Evolutionary conservation across 495 filamentous ascomycete genomes (phyloP).

Genomic region (Barbatosphaeria neglecta): DNA sequence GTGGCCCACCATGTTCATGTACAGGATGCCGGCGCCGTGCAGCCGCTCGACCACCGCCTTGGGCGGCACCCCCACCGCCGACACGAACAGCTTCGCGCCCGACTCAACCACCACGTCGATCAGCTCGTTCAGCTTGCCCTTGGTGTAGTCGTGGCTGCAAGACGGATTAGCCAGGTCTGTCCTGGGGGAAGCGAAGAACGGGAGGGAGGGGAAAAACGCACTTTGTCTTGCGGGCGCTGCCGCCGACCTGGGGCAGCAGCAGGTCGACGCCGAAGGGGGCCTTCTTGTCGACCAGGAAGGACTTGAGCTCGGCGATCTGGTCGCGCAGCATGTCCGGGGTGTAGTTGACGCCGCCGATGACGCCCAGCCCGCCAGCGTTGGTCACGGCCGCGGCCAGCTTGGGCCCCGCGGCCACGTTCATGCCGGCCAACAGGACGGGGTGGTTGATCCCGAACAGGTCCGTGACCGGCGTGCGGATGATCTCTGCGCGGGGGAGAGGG

Average conservation of each 20-base stretch:
- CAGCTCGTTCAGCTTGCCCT: conserved; percentile 90
- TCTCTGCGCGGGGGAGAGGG: conserved; percentile 39
- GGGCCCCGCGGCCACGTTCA: conserved; percentile 97
- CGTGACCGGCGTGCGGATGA: conserved; percentile 79
- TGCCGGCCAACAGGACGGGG: conserved; percentile 88
- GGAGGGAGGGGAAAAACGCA: conserved; percentile 26
- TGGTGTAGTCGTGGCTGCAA: conserved; percentile 96
- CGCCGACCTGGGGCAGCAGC: conserved; percentile 87
- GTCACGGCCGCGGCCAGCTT: conserved; percentile 95
- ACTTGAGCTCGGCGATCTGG: conserved; percentile 90
- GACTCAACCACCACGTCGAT: conserved; percentile 86
- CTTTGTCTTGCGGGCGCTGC: conserved; percentile 90
- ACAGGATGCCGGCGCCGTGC: conserved; percentile 75
- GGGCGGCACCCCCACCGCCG: conserved; percentile 89
- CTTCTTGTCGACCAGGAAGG: conserved; percentile 80
- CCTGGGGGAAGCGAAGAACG: neutral
- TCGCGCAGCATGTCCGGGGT: conserved; percentile 93
- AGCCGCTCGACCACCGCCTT: conserved; percentile 78
- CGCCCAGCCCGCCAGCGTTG: conserved; percentile 91
- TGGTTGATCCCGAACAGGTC: conserved; percentile 97
- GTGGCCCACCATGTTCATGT: conserved; percentile 99
- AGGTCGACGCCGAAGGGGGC: conserved; percentile 98
- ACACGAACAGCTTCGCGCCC: conserved; percentile 88
- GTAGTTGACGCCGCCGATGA: conserved; percentile 93
- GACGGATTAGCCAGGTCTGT: conserved; percentile 3